Evolutionary conservation across 2,329 filamentous ascomycete species (phyloP), one percentile per base, ranked within the genome.

Genomic region (Sarocladium brachiariae): DNA sequence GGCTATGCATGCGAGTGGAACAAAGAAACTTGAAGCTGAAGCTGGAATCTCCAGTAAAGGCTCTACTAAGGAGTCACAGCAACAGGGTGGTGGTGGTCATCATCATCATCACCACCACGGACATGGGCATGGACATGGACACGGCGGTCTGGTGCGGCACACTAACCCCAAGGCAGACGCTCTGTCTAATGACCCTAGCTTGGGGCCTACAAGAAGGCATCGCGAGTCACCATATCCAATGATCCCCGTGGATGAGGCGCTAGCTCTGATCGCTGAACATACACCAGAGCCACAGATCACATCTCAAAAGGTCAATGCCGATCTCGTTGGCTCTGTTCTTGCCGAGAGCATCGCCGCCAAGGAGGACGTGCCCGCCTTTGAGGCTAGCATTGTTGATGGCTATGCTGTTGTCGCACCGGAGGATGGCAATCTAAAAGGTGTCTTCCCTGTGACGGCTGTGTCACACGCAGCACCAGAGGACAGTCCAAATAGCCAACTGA

Each of bases 381-480:
- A 90, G 52, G 93, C 93, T 16, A 97, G 92, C 63, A 97, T 96
- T 35, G 93, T 99, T 1, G 93, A 99, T 65, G 93, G 93, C 1
- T 99, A 99, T 62, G 93, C 93, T 2, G 80, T 95, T 1, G 82
- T 91, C 33, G 84, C 81, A 5, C 76, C 78, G 50, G 70, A 71
- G 25, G 73, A 81, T 35, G 81, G 77, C 1, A 81, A 77, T 46
- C 78, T 88, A 46, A 88, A 86, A 59, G 91, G 92, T 0, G 70
- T 84, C 1, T 97, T 93, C 61, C 90, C 92, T 1, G 92, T 99
- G 13, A 83, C 86, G 1, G 85, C 87, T 0, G 77, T 97, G 11
- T 95, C 90, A 0, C 90, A 96, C 63, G 93, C 93, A 10, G 80
- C 89, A 14, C 81, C 89, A 0, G 80, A 84, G 0, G 80, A 86